These are phyloP conservation scores for Candida nonsorbophila DNA, from an alignment of 805 yeast species.

Conservation along the genomic window DNA sequence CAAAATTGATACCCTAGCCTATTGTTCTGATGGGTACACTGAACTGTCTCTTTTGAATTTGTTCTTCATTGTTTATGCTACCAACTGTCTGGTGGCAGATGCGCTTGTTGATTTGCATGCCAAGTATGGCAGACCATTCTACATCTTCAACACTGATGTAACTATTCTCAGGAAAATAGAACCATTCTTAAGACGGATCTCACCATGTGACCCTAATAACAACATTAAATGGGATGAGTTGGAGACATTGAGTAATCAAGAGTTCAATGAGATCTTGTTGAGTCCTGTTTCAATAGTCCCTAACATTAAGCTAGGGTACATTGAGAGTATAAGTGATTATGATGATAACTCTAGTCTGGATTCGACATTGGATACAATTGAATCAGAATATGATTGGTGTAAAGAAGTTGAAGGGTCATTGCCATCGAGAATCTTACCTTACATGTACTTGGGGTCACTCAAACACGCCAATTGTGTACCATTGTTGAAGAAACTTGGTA, in stretches of 20 bases:
- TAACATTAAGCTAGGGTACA: conserved; percentile 17
- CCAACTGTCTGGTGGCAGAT: conserved; percentile 54
- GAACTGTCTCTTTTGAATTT: conserved; percentile 76
- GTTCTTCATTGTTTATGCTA: conserved; percentile 66
- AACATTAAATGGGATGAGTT: conserved; percentile 22
- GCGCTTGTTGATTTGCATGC: conserved; percentile 63
- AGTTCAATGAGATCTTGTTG: conserved; percentile 31
- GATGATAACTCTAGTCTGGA: conserved; percentile 3
- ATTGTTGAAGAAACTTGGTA: conserved; percentile 59
- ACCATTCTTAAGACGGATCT: conserved; percentile 50
- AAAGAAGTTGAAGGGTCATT: conserved; percentile 56
- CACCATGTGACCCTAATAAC: conserved; percentile 38
- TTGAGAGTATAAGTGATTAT: conserved; percentile 17
- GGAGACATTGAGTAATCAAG: conserved; percentile 23
- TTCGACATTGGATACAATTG: background rate
- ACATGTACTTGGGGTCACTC: conserved; percentile 79
- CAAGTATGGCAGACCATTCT: conserved; percentile 71
- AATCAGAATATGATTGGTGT: conserved; percentile 23
- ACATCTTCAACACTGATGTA: conserved; percentile 75
- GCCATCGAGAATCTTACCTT: conserved; percentile 81
- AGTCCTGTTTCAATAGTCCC: conserved; percentile 9
- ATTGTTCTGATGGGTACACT: conserved; percentile 89
- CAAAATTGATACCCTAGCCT: conserved; percentile 48
- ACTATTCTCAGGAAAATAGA: conserved; percentile 61
- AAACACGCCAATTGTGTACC: conserved; percentile 73